A percentile compares a stretch with the other conserved stretches of the same genome.
These are phyloP conservation scores for Leccinum ochraceum DNA, from an alignment of 768 basidiomycete species.

Conservation along the genomic window DNA sequence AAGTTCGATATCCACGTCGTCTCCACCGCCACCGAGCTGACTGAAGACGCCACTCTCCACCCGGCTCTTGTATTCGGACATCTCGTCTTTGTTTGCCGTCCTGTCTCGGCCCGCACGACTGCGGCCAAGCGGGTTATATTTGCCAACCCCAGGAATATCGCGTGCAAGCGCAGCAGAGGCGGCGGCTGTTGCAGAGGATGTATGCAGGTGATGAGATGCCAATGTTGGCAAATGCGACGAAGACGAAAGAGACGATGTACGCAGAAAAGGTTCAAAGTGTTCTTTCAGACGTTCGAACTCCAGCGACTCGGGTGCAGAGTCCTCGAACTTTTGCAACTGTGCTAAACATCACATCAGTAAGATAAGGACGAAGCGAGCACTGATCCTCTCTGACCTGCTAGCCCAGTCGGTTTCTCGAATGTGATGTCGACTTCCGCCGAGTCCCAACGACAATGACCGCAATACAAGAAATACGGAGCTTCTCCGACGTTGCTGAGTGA, in stretches of 20 bases:
- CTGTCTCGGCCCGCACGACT: conserved; percentile 57
- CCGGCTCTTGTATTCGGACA: conserved; percentile 73
- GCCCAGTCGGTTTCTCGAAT: conserved; percentile 95
- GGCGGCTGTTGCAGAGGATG: conserved; percentile 83
- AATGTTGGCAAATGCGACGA: conserved; percentile 53
- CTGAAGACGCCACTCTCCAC: conserved; percentile 62
- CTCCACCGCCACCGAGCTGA: conserved; percentile 55
- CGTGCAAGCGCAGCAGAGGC: conserved; percentile 87
- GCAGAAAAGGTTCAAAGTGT: conserved; percentile 94
- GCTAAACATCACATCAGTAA: conserved; percentile 44
- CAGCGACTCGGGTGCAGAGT: conserved; percentile 77
- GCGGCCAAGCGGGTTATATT: conserved; percentile 65
- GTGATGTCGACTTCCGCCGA: conserved; percentile 88
- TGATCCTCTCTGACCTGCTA: conserved; percentile 68
- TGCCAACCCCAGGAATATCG: conserved; percentile 79
- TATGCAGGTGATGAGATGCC: conserved; percentile 70
- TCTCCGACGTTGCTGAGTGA: conserved; percentile 67
- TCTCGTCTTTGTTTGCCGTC: conserved; percentile 71
- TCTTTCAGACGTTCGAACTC: conserved; percentile 96
- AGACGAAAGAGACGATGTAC: conserved; percentile 75
- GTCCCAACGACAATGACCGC: conserved; percentile 94
- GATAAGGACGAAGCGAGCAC: neutral
- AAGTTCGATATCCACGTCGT: conserved; percentile 70
- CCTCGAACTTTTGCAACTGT: conserved; percentile 89
- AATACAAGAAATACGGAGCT: conserved; percentile 89